Evolutionary conservation across 371 early-diverging fungal species (phyloP), one percentile per base, ranked within the genome.

Genomic region (Rhizopus sp.): DNA sequence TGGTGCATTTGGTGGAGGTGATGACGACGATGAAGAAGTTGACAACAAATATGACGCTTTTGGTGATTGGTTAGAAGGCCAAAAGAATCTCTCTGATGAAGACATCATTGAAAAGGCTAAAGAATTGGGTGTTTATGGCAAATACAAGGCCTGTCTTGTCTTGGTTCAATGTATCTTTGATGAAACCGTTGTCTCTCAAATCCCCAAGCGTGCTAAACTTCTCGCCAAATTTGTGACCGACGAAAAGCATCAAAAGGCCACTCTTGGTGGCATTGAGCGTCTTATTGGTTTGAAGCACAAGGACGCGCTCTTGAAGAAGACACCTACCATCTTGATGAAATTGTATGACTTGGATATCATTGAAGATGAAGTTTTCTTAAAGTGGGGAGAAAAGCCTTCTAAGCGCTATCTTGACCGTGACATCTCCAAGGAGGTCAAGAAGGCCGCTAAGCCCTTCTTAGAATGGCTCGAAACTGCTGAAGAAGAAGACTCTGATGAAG

Each of bases 231-330:
- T 96, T 64, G 82, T 91, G 51, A 66, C 62, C 37, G 80, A 76
- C 52, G 93, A 94, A 60, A 96, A 95, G 79, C 83, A 84, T 55
- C 96, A 95, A 76, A 91, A 89, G 72, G 89, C 89, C 7, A 70
- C 94, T 30, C 72, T 98, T 7, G 97, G 97, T 64, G 96, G 96
- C 31, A 81, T 97, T 60, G 98, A 97, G 72, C 87, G 94, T 53
- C 80, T 96, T 17, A 81, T 96, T 35, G 88, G 87, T 44, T 73
- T 86, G 32, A 75, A 70, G 6, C 77, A 88, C 68, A 81, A 85
- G 55, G 83, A 82, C 29, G 67, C 66, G 59, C 79, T 94, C 40
- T 63, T 93, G 60, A 67, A 84, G 62, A 91, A 93, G 77, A 79
- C 88, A 9, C 85, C 93, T 15, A 62, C 82, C 30, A 86, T 96